A percentile compares a stretch with the other conserved stretches of the same genome.
Evolutionary conservation across 306 rosid genomes (phyloP).

Genomic region (Acmispon strigosus): DNA sequence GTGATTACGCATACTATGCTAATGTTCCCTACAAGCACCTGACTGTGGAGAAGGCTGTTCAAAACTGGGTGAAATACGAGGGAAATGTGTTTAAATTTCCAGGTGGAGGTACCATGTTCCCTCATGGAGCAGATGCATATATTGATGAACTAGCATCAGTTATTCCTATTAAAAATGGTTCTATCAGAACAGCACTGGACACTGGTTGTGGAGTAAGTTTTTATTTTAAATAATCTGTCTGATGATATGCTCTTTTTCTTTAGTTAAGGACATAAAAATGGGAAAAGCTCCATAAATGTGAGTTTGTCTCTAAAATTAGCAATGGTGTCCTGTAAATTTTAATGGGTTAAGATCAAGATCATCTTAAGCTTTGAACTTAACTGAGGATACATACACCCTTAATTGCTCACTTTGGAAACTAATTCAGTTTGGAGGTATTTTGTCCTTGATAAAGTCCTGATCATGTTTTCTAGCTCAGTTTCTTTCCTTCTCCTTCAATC

Average conservation of each 20-base stretch:
- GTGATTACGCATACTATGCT: slow-evolving; percentile 82
- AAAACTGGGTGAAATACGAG: slow-evolving; percentile 85
- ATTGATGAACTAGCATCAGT: slow-evolving; percentile 84
- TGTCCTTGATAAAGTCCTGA: background rate
- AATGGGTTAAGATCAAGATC: background rate
- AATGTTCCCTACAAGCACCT: slow-evolving; percentile 80
- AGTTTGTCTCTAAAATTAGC: background rate
- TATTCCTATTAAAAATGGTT: slow-evolving; percentile 80
- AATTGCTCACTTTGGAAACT: background rate
- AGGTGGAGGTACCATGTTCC: slow-evolving; percentile 99
- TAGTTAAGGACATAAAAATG: background rate
- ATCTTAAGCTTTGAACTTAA: background rate
- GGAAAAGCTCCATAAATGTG: background rate
- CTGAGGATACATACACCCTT: background rate
- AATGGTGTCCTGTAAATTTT: background rate
- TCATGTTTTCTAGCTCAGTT: background rate
- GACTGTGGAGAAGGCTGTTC: slow-evolving; percentile 93
- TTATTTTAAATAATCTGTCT: background rate
- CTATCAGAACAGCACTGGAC: slow-evolving; percentile 90
- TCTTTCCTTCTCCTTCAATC: background rate
- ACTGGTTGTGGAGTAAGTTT: slow-evolving; percentile 85
- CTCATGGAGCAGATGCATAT: slow-evolving; percentile 90
- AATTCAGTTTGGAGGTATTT: background rate
- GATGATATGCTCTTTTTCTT: background rate
- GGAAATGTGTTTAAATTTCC: slow-evolving; percentile 96